A percentile compares a stretch with the other conserved stretches of the same genome.
These are phyloP conservation scores for Emericellopsis atlantica DNA, from an alignment of 2,329 filamentous ascomycete genomes.

Conservation along the genomic window DNA sequence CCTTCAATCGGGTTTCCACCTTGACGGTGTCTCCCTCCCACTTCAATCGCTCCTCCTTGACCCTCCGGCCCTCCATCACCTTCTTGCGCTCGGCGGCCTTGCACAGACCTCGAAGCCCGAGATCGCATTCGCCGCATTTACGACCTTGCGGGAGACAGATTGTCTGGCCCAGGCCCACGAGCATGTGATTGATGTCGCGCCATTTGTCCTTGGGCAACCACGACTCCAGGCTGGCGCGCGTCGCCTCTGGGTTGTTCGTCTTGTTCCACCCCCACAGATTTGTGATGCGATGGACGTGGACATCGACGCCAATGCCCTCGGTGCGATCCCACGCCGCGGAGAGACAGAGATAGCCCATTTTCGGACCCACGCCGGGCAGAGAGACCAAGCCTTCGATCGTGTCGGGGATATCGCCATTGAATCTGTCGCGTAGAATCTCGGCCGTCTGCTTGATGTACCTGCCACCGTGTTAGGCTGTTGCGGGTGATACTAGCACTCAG, in stretches of 20 bases:
- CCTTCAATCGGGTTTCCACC: slow-evolving; percentile 10
- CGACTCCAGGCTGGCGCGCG: slow-evolving; percentile 57
- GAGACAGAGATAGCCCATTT: slow-evolving; percentile 88
- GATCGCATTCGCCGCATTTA: slow-evolving; percentile 74
- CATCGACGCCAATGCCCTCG: slow-evolving; percentile 81
- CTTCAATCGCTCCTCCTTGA: slow-evolving; percentile 15
- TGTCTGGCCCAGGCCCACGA: slow-evolving; percentile 81
- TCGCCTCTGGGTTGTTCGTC: slow-evolving; percentile 72
- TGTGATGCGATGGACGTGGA: slow-evolving; percentile 89
- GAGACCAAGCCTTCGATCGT: slow-evolving; percentile 63
- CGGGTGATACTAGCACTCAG: background rate
- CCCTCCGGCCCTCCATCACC: slow-evolving; percentile 41
- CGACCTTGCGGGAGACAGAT: slow-evolving; percentile 71
- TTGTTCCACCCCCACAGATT: slow-evolving; percentile 90
- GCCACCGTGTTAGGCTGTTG: slow-evolving; percentile 4
- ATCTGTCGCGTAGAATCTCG: slow-evolving; percentile 57
- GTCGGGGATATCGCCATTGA: slow-evolving; percentile 65
- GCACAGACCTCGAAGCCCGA: slow-evolving; percentile 68
- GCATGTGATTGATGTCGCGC: slow-evolving; percentile 83
- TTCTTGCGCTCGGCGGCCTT: slow-evolving; percentile 55
- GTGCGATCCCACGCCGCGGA: slow-evolving; percentile 53
- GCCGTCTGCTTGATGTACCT: slow-evolving; percentile 62
- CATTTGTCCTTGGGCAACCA: slow-evolving; percentile 80
- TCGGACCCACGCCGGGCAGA: slow-evolving; percentile 80
- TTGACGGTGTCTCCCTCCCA: slow-evolving; percentile 11